These are phyloP conservation scores for Geranium incanum DNA, from an alignment of 441 rosid genomes.

Conservation along the genomic window DNA sequence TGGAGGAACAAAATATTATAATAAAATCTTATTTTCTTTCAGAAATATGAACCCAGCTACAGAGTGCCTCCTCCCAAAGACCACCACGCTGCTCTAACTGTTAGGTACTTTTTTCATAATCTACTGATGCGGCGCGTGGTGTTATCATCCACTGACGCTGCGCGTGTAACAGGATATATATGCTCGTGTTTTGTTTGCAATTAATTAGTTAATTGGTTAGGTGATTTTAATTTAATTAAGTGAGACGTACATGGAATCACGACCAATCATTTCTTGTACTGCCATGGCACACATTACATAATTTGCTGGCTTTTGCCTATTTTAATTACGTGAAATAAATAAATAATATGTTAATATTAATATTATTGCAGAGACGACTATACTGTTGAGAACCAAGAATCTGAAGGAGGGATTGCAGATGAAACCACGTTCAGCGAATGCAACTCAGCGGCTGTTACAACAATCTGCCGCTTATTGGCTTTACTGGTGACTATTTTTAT, in stretches of 20 bases:
- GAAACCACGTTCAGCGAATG: neutral
- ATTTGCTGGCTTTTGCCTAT: neutral
- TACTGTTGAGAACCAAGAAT: slow-evolving; percentile 1
- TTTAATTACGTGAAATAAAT: neutral
- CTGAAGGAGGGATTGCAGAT: neutral
- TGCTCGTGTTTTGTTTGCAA: neutral
- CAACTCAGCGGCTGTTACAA: neutral
- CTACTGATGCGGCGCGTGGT: neutral
- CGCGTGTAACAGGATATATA: neutral
- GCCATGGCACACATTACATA: neutral
- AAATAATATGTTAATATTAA: neutral
- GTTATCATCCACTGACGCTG: neutral
- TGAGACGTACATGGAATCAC: neutral
- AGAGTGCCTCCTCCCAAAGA: slow-evolving; percentile 42
- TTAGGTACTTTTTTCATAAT: slow-evolving; percentile 33
- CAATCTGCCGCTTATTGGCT: slow-evolving; percentile 6
- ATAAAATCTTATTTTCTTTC: neutral
- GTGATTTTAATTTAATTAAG: slow-evolving; percentile 5
- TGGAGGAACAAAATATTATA: neutral
- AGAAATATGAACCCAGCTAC: slow-evolving; percentile 60
- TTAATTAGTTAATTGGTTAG: neutral
- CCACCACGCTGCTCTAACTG: slow-evolving; percentile 41
- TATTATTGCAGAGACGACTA: slow-evolving; percentile 4
- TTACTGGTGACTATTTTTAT: neutral
- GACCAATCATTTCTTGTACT: neutral